Evolutionary conservation across 768 basidiomycete genomes (phyloP).

Genomic region (Psilocybe cubensis): DNA sequence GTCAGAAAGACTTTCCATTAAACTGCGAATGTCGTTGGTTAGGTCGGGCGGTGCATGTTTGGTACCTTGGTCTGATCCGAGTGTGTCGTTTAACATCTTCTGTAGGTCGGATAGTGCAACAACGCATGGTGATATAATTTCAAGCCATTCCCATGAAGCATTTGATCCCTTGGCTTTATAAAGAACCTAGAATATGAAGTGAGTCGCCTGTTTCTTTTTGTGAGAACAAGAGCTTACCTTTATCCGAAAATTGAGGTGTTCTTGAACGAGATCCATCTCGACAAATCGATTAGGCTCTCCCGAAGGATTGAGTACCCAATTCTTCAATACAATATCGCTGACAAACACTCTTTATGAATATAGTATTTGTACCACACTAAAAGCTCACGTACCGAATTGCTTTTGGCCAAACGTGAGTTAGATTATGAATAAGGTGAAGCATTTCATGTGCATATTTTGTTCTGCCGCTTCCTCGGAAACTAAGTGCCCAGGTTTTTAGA

Average conservation of each 20-base stretch:
- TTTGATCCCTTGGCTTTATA: slow-evolving; percentile 28
- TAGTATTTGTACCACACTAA: neutral
- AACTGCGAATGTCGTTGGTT: slow-evolving; percentile 16
- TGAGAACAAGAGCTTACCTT: slow-evolving; percentile 22
- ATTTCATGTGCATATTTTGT: slow-evolving; percentile 38
- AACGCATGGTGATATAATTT: slow-evolving; percentile 26
- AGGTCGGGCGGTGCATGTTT: slow-evolving; percentile 22
- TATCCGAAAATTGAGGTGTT: slow-evolving; percentile 37
- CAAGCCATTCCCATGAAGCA: slow-evolving; percentile 32
- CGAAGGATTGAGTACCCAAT: slow-evolving; percentile 37
- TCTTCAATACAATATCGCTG: slow-evolving; percentile 28
- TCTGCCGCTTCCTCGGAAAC: slow-evolving; percentile 32
- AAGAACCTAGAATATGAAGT: slow-evolving; percentile 13
- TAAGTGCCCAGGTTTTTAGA: slow-evolving; percentile 29
- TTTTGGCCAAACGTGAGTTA: slow-evolving; percentile 26
- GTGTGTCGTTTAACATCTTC: slow-evolving; percentile 14
- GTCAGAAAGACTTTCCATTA: slow-evolving; percentile 27
- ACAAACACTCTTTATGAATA: neutral
- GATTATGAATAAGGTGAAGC: slow-evolving; percentile 30
- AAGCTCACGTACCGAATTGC: slow-evolving; percentile 18
- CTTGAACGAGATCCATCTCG: slow-evolving; percentile 34
- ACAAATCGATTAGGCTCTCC: slow-evolving; percentile 29
- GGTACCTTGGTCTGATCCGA: slow-evolving; percentile 25
- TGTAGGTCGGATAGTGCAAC: slow-evolving; percentile 23
- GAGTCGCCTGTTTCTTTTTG: no score